Conservation (phyloP, 2,329 filamentous ascomycete genomes). For the Thielaviopsis ethacetica region DNA sequence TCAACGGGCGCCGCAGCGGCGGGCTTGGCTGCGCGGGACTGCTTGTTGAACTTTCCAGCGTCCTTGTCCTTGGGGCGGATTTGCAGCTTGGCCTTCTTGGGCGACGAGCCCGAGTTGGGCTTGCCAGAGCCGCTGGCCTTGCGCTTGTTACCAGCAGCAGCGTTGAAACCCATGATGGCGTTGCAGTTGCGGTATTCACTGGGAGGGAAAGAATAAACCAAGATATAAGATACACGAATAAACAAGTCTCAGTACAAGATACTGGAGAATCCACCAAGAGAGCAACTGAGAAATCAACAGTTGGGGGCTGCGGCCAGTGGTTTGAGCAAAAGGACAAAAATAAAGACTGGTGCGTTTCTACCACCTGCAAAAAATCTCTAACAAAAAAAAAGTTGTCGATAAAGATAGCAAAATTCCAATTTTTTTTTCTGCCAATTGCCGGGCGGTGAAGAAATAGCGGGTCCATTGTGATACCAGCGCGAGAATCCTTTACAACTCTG, state of each 20-base stretch:
- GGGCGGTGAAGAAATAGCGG: slow-evolving; percentile 19
- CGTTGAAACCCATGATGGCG: slow-evolving; percentile 19
- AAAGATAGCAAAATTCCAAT: slow-evolving; percentile 13
- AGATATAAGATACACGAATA: not conserved
- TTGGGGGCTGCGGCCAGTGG: not conserved
- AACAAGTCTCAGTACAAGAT: not conserved
- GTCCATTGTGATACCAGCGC: not conserved
- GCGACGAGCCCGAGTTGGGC: slow-evolving; percentile 24
- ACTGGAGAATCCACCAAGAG: not conserved
- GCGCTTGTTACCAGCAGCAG: slow-evolving; percentile 35
- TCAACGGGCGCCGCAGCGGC: slow-evolving; percentile 17
- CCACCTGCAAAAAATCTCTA: not conserved
- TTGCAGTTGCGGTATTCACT: slow-evolving; percentile 3
- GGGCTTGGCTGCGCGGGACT: slow-evolving; percentile 16
- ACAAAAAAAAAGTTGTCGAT: slow-evolving; percentile 6
- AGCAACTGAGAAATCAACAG: not conserved
- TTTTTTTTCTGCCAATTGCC: slow-evolving; percentile 19
- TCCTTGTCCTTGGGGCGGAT: slow-evolving; percentile 20
- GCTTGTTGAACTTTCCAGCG: slow-evolving; percentile 1
- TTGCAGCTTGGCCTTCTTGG: slow-evolving; percentile 35
- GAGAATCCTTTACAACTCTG: not conserved
- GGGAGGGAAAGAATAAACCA: slow-evolving; percentile 4
- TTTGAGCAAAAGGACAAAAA: not conserved
- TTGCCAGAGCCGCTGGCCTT: slow-evolving; percentile 33
- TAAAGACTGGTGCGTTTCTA: not conserved